Base-by-base conservation (phyloP, 2,329 filamentous ascomycete species). In the Aspergillus puulaauensis region DNA sequence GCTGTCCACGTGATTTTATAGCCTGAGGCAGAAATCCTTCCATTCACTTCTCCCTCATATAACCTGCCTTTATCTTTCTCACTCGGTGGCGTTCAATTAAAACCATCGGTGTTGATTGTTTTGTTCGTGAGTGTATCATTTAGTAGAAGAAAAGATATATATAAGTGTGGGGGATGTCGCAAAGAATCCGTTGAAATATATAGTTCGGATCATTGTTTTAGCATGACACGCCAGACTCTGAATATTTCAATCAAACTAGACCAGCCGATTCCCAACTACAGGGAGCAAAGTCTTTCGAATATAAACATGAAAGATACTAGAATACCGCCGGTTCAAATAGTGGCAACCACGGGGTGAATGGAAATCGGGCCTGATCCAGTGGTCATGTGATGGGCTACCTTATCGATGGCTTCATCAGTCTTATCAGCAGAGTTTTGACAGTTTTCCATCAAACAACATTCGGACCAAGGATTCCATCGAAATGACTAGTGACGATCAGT, bases 401-500 rank as follows among this genome's bases (percentile, higher is more conserved):
- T 55, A 61, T 59, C 59, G 41, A 43, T 47, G 39, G 27, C 15
- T 15, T 21, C 56, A 23, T 56, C 6, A 45, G 43, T 43, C 57
- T 59, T 48, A 57, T 61, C 56, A 45, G 45, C 44, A 17, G 8
- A 31, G 37, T 41, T 46, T 52, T 47, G 37, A 39, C 21, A 39
- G 48, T 47, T 37, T 37, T 17, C 17, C 35, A 41, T 43, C 48
- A 51, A 21, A 11, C 33, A 49, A 52, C 55, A 27, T 15, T 40
- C 49, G 15, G 35, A 39, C 21, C 40, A 46, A 27, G 17, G 44
- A 7, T 37, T 40, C n/a, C 47, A 48, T 57, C 75, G 83, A 70
- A 64, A 93, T 93, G 90, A 88, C 90, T 64, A 86, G 85, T 71
- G 89, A 93, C 72, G 89, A 91, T 71, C 87, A 91, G 77, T 86